A percentile compares a stretch with the other conserved stretches of the same genome.
Evolutionary conservation across 129 eudicot species (phyloP).

Genomic region (Daucus carota): DH1_v3.0 NC_030385.2:38213501-38214000

Average conservation of each 20-base stretch:
- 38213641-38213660: background rate
- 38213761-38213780: too few species aligned
- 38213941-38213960: background rate
- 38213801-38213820: background rate
- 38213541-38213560: too few species aligned
- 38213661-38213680: too few species aligned
- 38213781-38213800: too few species aligned
- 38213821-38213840: constrained; percentile 20
- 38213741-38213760: background rate
- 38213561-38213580: too few species aligned
- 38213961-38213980: constrained; percentile 10
- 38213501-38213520: background rate
- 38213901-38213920: background rate
- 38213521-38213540: too few species aligned
- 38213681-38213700: constrained; percentile 7
- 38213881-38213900: background rate
- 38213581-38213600: too few species aligned
- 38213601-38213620: too few species aligned
- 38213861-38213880: background rate
- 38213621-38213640: too few species aligned
- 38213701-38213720: background rate
- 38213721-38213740: background rate
- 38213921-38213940: too few species aligned
- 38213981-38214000: constrained; percentile 6
- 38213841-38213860: constrained; percentile 14